These are phyloP conservation scores for Nakazawaea laoshanensis DNA, from an alignment of 805 yeast genomes.

Conservation along the genomic window DNA sequence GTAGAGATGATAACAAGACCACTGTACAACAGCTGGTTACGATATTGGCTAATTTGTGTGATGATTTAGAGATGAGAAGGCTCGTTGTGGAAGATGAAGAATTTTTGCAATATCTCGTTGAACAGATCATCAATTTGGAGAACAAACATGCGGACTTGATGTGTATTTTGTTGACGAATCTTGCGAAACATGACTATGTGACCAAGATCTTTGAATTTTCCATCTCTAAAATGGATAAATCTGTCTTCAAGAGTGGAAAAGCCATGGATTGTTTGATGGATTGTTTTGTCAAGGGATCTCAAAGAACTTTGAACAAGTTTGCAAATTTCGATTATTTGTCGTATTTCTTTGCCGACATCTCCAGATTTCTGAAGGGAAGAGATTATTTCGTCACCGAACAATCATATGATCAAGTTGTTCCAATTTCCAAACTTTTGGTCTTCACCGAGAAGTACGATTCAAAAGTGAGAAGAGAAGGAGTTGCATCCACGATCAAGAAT, in stretches of 20 bases:
- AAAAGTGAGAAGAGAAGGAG: slow-evolving; percentile 80
- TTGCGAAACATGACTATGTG: slow-evolving; percentile 71
- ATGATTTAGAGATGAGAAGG: slow-evolving; percentile 53
- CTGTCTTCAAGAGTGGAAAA: slow-evolving; percentile 44
- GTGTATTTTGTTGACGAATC: slow-evolving; percentile 76
- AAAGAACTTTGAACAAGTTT: slow-evolving; percentile 57
- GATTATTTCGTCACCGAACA: slow-evolving; percentile 68
- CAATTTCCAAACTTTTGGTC: slow-evolving; percentile 71
- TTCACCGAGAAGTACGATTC: slow-evolving; percentile 79
- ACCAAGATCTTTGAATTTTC: slow-evolving; percentile 37
- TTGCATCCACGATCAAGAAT: slow-evolving; percentile 87
- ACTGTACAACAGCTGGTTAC: slow-evolving; percentile 64
- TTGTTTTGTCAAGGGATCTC: slow-evolving; percentile 79
- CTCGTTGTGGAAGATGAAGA: slow-evolving; percentile 56
- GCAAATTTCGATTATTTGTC: slow-evolving; percentile 80
- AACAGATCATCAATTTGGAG: slow-evolving; percentile 41
- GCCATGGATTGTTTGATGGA: slow-evolving; percentile 80
- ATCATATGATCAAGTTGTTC: slow-evolving; percentile 66
- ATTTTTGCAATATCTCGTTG: slow-evolving; percentile 40
- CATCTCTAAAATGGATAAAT: slow-evolving; percentile 28
- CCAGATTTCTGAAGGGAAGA: slow-evolving; percentile 70
- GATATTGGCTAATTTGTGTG: slow-evolving; percentile 76
- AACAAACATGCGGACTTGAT: slow-evolving; percentile 72
- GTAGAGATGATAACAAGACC: slow-evolving; percentile 43
- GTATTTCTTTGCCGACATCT: slow-evolving; percentile 83